These are phyloP conservation scores for Talaromyces sp. DNA, from an alignment of 2,329 filamentous ascomycete species.

Conservation along the genomic window DNA sequence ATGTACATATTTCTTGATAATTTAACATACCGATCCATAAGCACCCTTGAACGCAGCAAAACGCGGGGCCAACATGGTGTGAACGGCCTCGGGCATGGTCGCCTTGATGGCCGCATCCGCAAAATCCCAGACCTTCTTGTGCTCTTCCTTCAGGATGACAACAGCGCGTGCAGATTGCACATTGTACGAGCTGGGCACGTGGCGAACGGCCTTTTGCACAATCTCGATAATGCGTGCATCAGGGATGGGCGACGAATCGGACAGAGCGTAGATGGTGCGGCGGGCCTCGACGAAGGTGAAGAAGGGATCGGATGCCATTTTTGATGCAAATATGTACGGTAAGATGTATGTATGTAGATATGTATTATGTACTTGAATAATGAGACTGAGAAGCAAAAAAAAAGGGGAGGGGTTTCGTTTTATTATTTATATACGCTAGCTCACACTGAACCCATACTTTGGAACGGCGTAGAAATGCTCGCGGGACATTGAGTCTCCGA, in stretches of 20 bases:
- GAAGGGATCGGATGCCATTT: slow-evolving; percentile 11
- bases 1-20: not conserved
- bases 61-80: slow-evolving; percentile 17
- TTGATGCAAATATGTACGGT: not conserved
- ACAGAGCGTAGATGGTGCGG: slow-evolving; percentile 26
- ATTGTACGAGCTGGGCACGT: slow-evolving; percentile 60
- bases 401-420: not conserved
- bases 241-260: slow-evolving; percentile 23
- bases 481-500: too few relatives aligned
- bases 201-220: slow-evolving; percentile 46
- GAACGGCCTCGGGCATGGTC: slow-evolving; percentile 58
- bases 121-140: slow-evolving; percentile 79
- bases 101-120: slow-evolving; percentile 51
- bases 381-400: not conserved
- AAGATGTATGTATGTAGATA: not conserved
- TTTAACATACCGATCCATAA: slow-evolving; percentile 65
- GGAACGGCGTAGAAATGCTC: not conserved
- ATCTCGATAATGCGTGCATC: slow-evolving; percentile 27
- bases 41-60: slow-evolving; percentile 58
- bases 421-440: not conserved
- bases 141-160: slow-evolving; percentile 71
- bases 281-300: slow-evolving; percentile 25
- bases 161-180: slow-evolving; percentile 42
- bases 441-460: too few relatives aligned
- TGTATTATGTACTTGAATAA: not conserved